phyloP scores from a whole-genome alignment of 139 green algal genomes.

The Yamagishiella unicocca region DNA sequence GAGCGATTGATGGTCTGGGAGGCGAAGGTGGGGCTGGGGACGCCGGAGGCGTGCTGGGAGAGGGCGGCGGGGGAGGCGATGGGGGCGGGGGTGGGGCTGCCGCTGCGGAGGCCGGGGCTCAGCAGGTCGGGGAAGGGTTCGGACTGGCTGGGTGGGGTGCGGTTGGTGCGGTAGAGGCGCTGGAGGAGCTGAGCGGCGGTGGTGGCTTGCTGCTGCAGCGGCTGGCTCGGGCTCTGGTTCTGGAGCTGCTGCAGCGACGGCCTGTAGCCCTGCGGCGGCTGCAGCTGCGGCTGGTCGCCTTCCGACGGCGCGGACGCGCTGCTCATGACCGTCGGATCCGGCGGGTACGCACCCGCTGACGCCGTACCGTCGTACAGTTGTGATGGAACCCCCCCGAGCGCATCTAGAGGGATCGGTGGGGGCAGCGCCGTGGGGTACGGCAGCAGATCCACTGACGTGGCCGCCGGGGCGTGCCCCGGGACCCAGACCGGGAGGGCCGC shows the following conservation, averaged over 20 bases:
- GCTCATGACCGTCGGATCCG: too few species aligned
- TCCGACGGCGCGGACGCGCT: too few species aligned
- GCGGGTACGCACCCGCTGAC: too few species aligned
- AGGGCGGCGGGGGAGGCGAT: neutral
- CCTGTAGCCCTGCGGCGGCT: neutral
- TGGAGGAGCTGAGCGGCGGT: conserved; percentile 3
- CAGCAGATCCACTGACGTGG: too few species aligned
- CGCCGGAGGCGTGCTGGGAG: neutral
- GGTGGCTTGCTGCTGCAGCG: neutral
- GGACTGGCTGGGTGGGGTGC: conserved; percentile 4
- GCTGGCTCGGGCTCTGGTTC: neutral
- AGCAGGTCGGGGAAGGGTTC: neutral
- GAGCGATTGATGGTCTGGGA: neutral
- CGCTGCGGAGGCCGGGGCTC: neutral
- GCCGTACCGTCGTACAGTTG: too few species aligned
- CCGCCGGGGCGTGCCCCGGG: too few species aligned
- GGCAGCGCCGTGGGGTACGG: too few species aligned
- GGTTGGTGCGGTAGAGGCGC: conserved; percentile 27
- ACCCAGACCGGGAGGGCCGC: too few species aligned
- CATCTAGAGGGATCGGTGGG: too few species aligned
- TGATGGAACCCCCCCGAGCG: too few species aligned
- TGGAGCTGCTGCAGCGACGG: neutral
- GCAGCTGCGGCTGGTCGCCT: neutral
- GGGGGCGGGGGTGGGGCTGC: neutral
- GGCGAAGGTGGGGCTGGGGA: neutral